These are phyloP conservation scores for Candida tropicalis DNA, from an alignment of 1,139 yeast species.

Conservation along the genomic window DNA sequence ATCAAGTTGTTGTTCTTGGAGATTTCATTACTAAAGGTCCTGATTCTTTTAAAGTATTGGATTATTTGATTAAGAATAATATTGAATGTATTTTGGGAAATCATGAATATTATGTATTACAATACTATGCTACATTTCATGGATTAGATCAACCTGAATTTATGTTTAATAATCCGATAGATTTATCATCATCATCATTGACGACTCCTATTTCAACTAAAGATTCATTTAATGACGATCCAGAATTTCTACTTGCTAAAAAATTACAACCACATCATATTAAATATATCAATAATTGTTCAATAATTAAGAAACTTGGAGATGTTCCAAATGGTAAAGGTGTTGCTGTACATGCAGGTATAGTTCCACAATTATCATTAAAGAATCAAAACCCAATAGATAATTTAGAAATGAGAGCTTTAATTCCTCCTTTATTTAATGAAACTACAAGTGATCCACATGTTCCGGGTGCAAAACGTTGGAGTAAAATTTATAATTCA, in stretches of 20 bases:
- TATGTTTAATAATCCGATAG: not conserved
- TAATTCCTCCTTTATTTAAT: slow-evolving; percentile 58
- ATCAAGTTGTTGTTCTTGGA: slow-evolving; percentile 73
- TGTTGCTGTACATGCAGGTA: slow-evolving; percentile 79
- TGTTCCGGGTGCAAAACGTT: slow-evolving; percentile 53
- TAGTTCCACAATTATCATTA: slow-evolving; percentile 61
- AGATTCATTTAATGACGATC: slow-evolving; percentile 48
- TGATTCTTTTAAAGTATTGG: slow-evolving; percentile 67
- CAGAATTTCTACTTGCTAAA: slow-evolving; percentile 63
- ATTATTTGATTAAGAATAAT: slow-evolving; percentile 60
- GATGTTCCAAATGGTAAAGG: slow-evolving; percentile 55
- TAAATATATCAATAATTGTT: slow-evolving; percentile 58
- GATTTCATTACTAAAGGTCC: slow-evolving; percentile 89
- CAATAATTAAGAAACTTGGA: slow-evolving; percentile 66
- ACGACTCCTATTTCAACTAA: slow-evolving; percentile 2
- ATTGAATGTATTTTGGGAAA: slow-evolving; percentile 84
- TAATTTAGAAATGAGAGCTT: slow-evolving; percentile 62
- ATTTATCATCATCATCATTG: not conserved
- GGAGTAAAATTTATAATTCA: slow-evolving; percentile 67
- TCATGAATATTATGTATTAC: slow-evolving; percentile 73
- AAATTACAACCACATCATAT: slow-evolving; percentile 60
- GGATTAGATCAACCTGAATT: slow-evolving; percentile 40
- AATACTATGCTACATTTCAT: slow-evolving; percentile 62
- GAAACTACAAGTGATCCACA: slow-evolving; percentile 55
- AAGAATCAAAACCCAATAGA: slow-evolving; percentile 64